A percentile compares a stretch with the other conserved stretches of the same genome.
Conservation (phyloP, 2,329 filamentous ascomycete species). For the Apiospora kogelbergensis region DNA sequence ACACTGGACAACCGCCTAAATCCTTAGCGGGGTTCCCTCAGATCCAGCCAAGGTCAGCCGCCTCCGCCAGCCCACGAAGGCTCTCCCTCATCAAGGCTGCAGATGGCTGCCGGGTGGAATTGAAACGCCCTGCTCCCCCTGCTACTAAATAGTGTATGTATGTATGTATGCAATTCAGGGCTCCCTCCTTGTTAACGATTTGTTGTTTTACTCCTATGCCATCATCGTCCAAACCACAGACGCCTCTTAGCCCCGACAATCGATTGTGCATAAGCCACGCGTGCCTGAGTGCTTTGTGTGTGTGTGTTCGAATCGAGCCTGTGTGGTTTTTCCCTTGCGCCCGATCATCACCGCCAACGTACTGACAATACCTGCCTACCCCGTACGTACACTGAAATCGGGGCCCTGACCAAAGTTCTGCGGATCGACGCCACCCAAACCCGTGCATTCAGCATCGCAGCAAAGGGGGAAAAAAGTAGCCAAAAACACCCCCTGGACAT, state of each 20-base stretch:
- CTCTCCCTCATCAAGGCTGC: background rate
- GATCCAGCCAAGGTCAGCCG: background rate
- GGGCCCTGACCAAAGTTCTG: background rate
- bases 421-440: constrained; percentile 3
- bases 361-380: too few species aligned
- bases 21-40: background rate
- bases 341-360: background rate
- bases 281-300: background rate
- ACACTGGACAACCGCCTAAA: background rate
- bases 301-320: background rate
- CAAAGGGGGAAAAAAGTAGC: background rate
- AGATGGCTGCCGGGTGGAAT: background rate
- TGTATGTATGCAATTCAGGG: background rate
- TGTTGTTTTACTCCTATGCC: background rate
- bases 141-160: background rate
- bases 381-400: background rate
- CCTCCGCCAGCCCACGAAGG: background rate
- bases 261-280: background rate
- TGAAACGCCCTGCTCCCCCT: background rate
- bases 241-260: background rate
- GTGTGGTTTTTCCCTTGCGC: background rate
- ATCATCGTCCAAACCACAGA: background rate
- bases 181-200: background rate
- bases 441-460: background rate
- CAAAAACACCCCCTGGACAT: background rate